These are phyloP conservation scores for Claviceps pusilla DNA, from an alignment of 2,329 filamentous ascomycete genomes.

Conservation along the genomic window DNA sequence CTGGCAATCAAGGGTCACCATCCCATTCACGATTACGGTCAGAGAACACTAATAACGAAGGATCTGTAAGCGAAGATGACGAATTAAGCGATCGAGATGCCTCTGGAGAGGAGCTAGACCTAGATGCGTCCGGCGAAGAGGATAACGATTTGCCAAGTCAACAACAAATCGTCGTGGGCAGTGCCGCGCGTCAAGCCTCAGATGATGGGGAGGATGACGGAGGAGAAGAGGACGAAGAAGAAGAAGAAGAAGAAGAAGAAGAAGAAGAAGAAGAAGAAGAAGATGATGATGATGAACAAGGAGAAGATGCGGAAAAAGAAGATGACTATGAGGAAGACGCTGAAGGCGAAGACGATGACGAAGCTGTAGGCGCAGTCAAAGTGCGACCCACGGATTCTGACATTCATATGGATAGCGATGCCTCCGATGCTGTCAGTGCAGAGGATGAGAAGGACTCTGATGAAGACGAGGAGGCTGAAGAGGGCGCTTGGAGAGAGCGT, in stretches of 20 bases:
- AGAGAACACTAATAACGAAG: constrained; percentile 9
- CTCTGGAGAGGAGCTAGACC: constrained; percentile 27
- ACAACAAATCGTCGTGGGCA: constrained; percentile 13
- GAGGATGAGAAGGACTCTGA: constrained; percentile 39
- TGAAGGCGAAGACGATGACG: constrained; percentile 20
- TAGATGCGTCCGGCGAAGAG: constrained; percentile 28
- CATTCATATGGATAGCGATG: constrained; percentile 34
- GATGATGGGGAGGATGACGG: constrained; percentile 18
- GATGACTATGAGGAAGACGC: constrained; percentile 14
- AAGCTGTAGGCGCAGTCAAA: constrained; percentile 43
- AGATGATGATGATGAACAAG: constrained; percentile 15
- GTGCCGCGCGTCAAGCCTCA: constrained; percentile 13
- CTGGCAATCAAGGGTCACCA: constrained; percentile 5
- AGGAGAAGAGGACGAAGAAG: constrained; percentile 11
- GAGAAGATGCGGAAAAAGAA: constrained; percentile 12
- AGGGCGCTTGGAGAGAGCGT: constrained; percentile 8
- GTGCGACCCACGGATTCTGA: constrained; percentile 34
- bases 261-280: constrained; percentile 17
- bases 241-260: constrained; percentile 17
- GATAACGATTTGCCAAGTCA: constrained; percentile 19
- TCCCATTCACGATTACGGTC: not conserved
- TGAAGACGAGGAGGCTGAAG: constrained; percentile 32
- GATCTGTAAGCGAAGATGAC: constrained; percentile 16
- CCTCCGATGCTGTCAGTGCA: constrained; percentile 30
- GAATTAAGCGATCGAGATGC: constrained; percentile 25